These are phyloP conservation scores for Saccharomycopsis crataegensis DNA, from an alignment of 1,139 yeast genomes.

Conservation along the genomic window DNA sequence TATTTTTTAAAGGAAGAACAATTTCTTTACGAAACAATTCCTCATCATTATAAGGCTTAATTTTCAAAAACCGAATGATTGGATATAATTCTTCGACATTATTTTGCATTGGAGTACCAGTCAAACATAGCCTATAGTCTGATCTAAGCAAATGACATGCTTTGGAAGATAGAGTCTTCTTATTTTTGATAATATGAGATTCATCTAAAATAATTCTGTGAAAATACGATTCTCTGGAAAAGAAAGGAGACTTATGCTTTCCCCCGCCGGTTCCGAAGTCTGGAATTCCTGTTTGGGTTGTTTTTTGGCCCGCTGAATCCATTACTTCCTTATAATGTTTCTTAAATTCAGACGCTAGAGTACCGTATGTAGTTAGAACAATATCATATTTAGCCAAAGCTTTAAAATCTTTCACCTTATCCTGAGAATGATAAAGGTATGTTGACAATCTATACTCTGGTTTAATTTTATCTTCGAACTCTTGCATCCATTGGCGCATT, in stretches of 20 bases:
- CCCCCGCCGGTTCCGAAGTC: conserved; percentile 20
- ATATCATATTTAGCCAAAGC: conserved; percentile 57
- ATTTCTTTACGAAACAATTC: conserved; percentile 51
- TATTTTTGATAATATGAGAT: conserved; percentile 84
- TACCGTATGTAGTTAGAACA: conserved; percentile 68
- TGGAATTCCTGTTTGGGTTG: conserved; percentile 9
- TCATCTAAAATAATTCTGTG: conserved; percentile 80
- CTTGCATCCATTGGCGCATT: conserved; percentile 78
- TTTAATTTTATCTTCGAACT: conserved; percentile 55
- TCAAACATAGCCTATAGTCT: conserved; percentile 64
- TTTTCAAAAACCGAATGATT: conserved; percentile 60
- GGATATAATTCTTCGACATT: conserved; percentile 75
- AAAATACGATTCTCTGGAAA: conserved; percentile 43
- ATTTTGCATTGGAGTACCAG: conserved; percentile 96
- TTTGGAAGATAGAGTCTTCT: conserved; percentile 54
- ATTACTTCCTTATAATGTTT: conserved; percentile 44
- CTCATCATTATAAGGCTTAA: conserved; percentile 61
- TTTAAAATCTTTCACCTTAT: conserved; percentile 38
- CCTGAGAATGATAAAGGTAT: conserved; percentile 55
- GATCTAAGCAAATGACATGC: conserved; percentile 55
- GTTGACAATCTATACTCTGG: conserved; percentile 39
- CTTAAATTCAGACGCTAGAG: conserved; percentile 62
- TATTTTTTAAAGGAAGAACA: conserved; percentile 43
- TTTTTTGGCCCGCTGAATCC: conserved; percentile 24
- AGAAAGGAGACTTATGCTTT: conserved; percentile 62